phyloP scores from a whole-genome alignment of 176 grass and related monocot genomes.

The Paspalum notatum region DNA sequence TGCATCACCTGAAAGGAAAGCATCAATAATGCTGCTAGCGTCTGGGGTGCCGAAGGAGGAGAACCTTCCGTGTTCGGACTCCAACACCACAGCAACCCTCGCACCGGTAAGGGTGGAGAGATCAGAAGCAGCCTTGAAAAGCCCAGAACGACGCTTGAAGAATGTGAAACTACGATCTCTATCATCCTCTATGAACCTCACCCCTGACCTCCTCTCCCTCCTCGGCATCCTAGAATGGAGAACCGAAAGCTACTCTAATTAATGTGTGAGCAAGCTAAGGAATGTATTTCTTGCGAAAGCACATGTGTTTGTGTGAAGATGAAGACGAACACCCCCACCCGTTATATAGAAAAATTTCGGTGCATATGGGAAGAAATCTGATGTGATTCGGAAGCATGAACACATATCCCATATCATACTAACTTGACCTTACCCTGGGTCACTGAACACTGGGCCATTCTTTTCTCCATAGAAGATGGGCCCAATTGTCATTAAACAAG shows the following conservation, averaged over 20 bases:
- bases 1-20: background rate
- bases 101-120: slow-evolving; percentile 22
- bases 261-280: background rate
- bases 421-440: background rate
- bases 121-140: slow-evolving; percentile 20
- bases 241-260: background rate
- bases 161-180: slow-evolving; percentile 3
- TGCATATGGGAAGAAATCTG: background rate
- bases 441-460: background rate
- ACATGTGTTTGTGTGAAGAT: background rate
- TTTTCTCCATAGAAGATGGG: background rate
- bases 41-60: slow-evolving; percentile 20
- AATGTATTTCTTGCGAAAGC: background rate
- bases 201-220: slow-evolving; percentile 12
- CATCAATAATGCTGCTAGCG: background rate
- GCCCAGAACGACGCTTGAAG: background rate
- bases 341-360: slow-evolving; percentile 16
- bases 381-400: background rate
- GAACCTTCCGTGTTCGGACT: background rate
- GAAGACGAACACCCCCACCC: background rate
- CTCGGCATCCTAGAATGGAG: background rate
- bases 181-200: slow-evolving; percentile 5
- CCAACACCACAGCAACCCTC: background rate
- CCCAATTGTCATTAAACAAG: background rate
- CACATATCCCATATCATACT: background rate